phyloP scores from a whole-genome alignment of 2,329 filamentous ascomycete genomes.

The Colletotrichum brevisporum region DNA sequence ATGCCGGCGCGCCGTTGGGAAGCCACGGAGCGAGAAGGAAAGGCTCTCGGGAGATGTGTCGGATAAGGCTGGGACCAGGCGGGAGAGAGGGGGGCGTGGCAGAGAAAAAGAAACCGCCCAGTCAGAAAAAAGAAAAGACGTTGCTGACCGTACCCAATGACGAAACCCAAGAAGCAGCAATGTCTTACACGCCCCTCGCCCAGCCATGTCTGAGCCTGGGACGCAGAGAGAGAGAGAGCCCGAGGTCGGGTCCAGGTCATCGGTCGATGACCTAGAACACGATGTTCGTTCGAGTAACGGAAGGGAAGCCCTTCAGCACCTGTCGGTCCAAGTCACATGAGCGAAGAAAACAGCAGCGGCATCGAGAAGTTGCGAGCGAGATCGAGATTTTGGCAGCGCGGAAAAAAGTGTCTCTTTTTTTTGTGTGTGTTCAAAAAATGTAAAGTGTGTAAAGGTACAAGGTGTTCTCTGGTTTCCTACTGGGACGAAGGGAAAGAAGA shows the following conservation, averaged over 20 bases:
- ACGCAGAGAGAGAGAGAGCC: background rate
- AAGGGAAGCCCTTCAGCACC: constrained; percentile 1
- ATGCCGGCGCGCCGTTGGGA: constrained; percentile 18
- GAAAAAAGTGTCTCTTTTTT: constrained; percentile 25
- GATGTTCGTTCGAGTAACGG: constrained; percentile 10
- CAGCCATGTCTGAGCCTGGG: constrained; percentile 5
- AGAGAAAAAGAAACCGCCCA: background rate
- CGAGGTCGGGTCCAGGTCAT: constrained; percentile 21
- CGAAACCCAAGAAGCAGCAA: constrained; percentile 5
- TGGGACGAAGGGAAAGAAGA: constrained; percentile 13
- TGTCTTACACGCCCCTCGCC: constrained; percentile 2
- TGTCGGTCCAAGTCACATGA: background rate
- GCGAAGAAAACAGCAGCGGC: no score
- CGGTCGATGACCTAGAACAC: constrained; percentile 23
- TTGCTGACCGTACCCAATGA: constrained; percentile 4
- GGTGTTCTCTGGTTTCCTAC: constrained; percentile 7
- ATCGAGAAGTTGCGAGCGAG: background rate
- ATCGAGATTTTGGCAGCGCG: constrained; percentile 24
- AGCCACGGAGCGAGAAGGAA: background rate
- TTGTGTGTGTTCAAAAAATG: constrained; percentile 11
- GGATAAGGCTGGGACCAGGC: constrained; percentile 13
- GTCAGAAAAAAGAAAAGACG: constrained; percentile 7
- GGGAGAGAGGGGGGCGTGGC: background rate
- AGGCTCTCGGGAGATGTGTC: constrained; percentile 1
- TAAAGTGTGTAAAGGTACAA: constrained; percentile 21